A percentile compares a stretch with the other conserved stretches of the same genome.
These are phyloP conservation scores for Lignosus rhinocerotis DNA, from an alignment of 1,284 basidiomycete genomes.

Conservation along the genomic window DNA sequence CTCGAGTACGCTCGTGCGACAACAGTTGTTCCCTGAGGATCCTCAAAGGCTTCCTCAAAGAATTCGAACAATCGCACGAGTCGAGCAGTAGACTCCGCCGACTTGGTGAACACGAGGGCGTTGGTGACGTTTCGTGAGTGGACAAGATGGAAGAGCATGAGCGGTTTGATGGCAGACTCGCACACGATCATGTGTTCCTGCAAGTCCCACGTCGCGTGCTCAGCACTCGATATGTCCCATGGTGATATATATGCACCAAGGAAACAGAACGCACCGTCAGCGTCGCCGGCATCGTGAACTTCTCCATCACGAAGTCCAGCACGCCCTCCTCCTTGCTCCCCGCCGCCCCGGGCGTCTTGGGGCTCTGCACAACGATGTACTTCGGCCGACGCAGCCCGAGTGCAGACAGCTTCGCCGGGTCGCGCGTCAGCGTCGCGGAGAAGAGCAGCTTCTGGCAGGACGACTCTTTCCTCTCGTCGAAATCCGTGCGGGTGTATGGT, in stretches of 20 bases:
- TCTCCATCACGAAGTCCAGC: conserved; percentile 64
- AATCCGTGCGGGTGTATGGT: conserved; percentile 44
- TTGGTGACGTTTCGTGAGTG: conserved; percentile 61
- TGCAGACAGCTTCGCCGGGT: conserved; percentile 89
- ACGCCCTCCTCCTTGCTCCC: conserved; percentile 40
- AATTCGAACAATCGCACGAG: conserved; percentile 84
- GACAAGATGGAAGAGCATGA: conserved; percentile 87
- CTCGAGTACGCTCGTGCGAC: conserved; percentile 81
- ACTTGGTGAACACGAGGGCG: conserved; percentile 94
- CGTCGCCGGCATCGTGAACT: conserved; percentile 81
- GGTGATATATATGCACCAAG: background rate
- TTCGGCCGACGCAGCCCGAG: conserved; percentile 80
- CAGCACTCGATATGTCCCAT: background rate
- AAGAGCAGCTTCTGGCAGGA: conserved; percentile 96
- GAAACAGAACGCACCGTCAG: conserved; percentile 53
- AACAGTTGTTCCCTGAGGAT: conserved; percentile 33
- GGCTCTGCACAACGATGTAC: conserved; percentile 82
- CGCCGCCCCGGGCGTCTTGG: conserved; percentile 20
- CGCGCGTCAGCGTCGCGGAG: conserved; percentile 93
- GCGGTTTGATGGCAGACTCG: conserved; percentile 81
- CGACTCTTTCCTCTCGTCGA: conserved; percentile 53
- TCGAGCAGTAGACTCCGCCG: conserved; percentile 85
- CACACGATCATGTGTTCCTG: conserved; percentile 90
- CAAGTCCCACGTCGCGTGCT: background rate
- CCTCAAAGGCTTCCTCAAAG: conserved; percentile 63